These are phyloP conservation scores for Scedosporium boydii DNA, from an alignment of 2,329 filamentous ascomycete species.

Conservation along the genomic window DNA sequence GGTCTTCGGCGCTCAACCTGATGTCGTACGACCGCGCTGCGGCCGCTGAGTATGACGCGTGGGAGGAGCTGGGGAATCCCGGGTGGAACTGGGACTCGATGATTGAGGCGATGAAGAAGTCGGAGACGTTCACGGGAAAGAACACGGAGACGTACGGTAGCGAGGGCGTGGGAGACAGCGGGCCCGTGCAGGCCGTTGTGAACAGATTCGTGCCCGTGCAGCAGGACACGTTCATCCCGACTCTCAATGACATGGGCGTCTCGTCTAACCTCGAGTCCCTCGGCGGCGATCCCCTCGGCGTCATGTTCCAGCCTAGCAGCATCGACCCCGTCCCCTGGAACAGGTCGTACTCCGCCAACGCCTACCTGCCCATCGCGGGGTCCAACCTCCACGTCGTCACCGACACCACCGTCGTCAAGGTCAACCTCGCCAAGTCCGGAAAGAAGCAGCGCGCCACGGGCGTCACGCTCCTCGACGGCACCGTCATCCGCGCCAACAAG, in stretches of 20 bases:
- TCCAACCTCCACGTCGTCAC: conserved; percentile 30
- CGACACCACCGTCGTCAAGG: conserved; percentile 16
- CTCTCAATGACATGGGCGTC: conserved; percentile 33
- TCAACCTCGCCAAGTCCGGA: conserved; percentile 11
- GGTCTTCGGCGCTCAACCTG: conserved; percentile 36
- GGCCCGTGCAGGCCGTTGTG: conserved; percentile 19
- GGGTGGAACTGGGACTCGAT: conserved; percentile 28
- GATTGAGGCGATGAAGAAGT: conserved; percentile 19
- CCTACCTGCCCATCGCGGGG: conserved; percentile 30
- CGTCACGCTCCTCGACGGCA: conserved; percentile 26
- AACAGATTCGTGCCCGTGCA: conserved; percentile 33
- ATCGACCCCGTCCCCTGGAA: conserved; percentile 34
- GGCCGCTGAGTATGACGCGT: conserved; percentile 25
- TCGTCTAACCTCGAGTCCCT: conserved; percentile 32
- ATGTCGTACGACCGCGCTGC: conserved; percentile 26
- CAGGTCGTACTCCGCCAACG: conserved; percentile 35
- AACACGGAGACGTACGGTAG: conserved; percentile 13
- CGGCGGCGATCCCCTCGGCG: conserved; percentile 38
- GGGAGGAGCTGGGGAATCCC: conserved; percentile 24
- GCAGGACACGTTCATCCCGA: conserved; percentile 32
- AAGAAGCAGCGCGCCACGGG: conserved; percentile 18
- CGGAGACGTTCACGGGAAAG: conserved; percentile 18
- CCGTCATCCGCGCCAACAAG: conserved; percentile 27
- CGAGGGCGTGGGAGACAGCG: conserved; percentile 13
- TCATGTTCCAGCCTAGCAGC: conserved; percentile 38